phyloP scores from a whole-genome alignment of 306 rosid genomes.

The Vicia villosa region DNA sequence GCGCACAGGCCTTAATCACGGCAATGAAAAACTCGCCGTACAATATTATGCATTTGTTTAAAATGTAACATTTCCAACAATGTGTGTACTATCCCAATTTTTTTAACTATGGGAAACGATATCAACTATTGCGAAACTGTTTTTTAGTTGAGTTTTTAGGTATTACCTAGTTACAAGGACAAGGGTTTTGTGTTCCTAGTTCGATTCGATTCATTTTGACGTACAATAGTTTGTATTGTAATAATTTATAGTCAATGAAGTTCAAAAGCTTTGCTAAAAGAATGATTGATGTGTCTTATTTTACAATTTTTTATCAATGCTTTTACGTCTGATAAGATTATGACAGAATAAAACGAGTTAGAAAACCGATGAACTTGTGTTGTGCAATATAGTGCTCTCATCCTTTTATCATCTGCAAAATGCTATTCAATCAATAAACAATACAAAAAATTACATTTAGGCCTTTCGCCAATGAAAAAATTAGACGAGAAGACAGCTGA shows the following conservation, averaged over 20 bases:
- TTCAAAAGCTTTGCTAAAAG: not conserved
- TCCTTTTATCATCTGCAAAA: slow-evolving; percentile 28
- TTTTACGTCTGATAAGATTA: not conserved
- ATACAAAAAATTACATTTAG: slow-evolving; percentile 41
- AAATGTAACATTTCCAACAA: slow-evolving; percentile 10
- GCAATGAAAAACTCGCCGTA: slow-evolving; percentile 8
- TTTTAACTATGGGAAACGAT: not conserved
- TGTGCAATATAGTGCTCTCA: slow-evolving; percentile 22
- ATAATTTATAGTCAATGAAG: not conserved
- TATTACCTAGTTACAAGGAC: not conserved
- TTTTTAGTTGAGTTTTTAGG: slow-evolving; percentile 15
- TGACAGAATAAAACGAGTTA: not conserved
- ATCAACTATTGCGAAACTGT: not conserved
- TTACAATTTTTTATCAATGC: not conserved
- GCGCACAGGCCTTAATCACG: not conserved
- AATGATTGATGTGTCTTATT: not conserved
- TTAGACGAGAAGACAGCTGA: slow-evolving; percentile 30
- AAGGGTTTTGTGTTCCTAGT: not conserved
- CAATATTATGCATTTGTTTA: slow-evolving; percentile 16
- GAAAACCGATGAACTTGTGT: slow-evolving; percentile 8
- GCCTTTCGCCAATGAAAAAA: slow-evolving; percentile 55
- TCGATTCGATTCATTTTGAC: slow-evolving; percentile 7
- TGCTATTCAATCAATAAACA: slow-evolving; percentile 40
- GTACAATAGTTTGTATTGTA: not conserved
- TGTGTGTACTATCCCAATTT: slow-evolving; percentile 1